Base-by-base conservation (phyloP, 306 rosid species). In the Castanea crenata region DNA sequence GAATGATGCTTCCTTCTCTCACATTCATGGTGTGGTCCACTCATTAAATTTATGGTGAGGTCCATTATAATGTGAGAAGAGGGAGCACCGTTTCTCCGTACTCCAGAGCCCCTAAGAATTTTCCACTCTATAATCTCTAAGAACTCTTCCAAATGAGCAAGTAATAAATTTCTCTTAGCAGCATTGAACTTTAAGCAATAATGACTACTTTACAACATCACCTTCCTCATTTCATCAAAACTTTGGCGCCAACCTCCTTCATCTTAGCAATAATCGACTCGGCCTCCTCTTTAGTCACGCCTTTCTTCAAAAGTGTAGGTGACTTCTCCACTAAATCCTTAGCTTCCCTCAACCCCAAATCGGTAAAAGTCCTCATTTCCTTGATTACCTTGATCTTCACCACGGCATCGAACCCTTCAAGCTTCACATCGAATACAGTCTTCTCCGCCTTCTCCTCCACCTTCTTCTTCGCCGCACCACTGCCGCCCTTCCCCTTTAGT, bases 161-260 rank as follows among this genome's bases (percentile, higher is more conserved):
- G 71, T 65, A 65, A 65, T 34, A 23, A 18, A 6, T 5, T 65
- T 65, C 71, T 65, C 51, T 63, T 63, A 63, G 20, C 38, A 13
- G n/a, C 41, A 29, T 14, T 62, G 21, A 63, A 63, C 69, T 5
- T n/a, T 10, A 63, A 35, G 16, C 38, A 4, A 8, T 16, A 5
- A 8, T 16, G 2, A 19, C 6, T 19, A 67, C 62, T 71, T 51
- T 83, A 58, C 64, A 44, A 23, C 52, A 46, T 34, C 73, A 90
- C 93, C 98, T 93, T 83, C 93, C 98, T 93, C 84, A 95, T 86
- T 90, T 98, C 98, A 91, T 89, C 0, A 92, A 74, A 74, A 87
- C 98, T 74, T 93, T 92, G 6, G 98, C 98, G 3, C 99, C 99
- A 76, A 93, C 84, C 23, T 86, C 94, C 85, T 91, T 95, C 96